These are phyloP conservation scores for Talaromyces verruculosus DNA, from an alignment of 2,329 filamentous ascomycete species.

Conservation along the genomic window DNA sequence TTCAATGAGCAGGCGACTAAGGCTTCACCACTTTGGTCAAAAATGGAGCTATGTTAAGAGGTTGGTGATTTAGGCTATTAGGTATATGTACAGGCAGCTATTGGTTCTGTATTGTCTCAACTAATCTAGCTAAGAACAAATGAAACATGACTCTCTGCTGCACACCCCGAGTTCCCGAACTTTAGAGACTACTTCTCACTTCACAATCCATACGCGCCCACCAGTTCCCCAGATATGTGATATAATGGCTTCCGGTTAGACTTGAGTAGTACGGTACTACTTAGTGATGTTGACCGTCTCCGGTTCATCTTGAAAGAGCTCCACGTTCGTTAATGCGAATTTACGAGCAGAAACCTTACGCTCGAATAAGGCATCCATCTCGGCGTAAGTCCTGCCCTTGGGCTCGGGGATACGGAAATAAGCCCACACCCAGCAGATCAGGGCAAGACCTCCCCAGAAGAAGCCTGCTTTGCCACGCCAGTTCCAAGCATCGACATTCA, in stretches of 20 bases:
- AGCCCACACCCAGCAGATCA: constrained; percentile 75
- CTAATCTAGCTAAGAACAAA: neutral
- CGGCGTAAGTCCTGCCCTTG: constrained; percentile 74
- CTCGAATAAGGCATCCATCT: constrained; percentile 83
- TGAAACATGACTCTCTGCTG: neutral
- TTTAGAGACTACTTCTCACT: neutral
- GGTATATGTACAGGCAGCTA: neutral
- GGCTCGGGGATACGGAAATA: constrained; percentile 82
- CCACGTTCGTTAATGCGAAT: constrained; percentile 47
- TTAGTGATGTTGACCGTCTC: neutral
- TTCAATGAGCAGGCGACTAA: neutral
- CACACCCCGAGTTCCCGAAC: neutral
- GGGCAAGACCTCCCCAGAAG: constrained; percentile 63
- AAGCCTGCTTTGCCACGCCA: constrained; percentile 32
- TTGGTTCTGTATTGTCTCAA: neutral
- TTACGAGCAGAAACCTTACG: constrained; percentile 67
- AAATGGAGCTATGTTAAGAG: neutral
- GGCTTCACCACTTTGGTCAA: neutral
- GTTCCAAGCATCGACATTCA: constrained; percentile 34
- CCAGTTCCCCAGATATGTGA: neutral
- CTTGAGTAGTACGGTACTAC: neutral
- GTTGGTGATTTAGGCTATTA: neutral
- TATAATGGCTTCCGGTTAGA: neutral
- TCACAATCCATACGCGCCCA: neutral
- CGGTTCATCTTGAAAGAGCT: neutral